These are phyloP conservation scores for Cinnamomum micranthum DNA, from an alignment of 164 flowering plant genomes.

Conservation along the genomic window DNA sequence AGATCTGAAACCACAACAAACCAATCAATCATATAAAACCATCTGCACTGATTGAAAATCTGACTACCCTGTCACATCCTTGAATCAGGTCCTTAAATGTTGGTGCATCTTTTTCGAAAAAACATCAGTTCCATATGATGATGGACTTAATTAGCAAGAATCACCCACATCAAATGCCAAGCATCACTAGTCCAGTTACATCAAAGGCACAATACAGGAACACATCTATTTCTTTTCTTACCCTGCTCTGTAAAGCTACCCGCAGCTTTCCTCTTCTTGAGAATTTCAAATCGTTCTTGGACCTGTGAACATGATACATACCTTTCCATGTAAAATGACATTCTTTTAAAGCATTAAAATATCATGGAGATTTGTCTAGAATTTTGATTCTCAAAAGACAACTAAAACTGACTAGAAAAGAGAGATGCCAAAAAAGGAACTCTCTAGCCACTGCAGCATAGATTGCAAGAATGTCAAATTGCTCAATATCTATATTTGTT, in stretches of 20 bases:
- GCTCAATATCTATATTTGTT: background rate
- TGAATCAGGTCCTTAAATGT: background rate
- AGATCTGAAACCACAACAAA: slow-evolving; percentile 45
- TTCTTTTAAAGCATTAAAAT: background rate
- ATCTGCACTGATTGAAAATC: background rate
- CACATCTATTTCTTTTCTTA: slow-evolving; percentile 13
- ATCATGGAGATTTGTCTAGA: background rate
- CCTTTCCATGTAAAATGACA: background rate
- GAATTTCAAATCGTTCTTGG: slow-evolving; percentile 78
- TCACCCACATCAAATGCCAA: background rate
- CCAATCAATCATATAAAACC: background rate
- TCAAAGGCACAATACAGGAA: background rate
- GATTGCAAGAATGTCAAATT: background rate
- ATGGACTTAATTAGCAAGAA: background rate
- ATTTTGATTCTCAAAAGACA: background rate
- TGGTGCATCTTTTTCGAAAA: background rate
- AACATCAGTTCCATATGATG: background rate
- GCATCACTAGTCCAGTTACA: background rate
- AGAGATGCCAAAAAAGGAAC: background rate
- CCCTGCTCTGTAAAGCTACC: slow-evolving; percentile 87
- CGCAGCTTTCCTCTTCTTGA: slow-evolving; percentile 74
- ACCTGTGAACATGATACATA: slow-evolving; percentile 46
- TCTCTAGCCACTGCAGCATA: background rate
- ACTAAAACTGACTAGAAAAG: background rate
- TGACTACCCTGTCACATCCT: background rate